A percentile compares a stretch with the other conserved stretches of the same genome.
These are phyloP conservation scores for Incumbomyces lentus DNA, from an alignment of 2,329 filamentous ascomycete genomes.

Conservation along the genomic window DNA sequence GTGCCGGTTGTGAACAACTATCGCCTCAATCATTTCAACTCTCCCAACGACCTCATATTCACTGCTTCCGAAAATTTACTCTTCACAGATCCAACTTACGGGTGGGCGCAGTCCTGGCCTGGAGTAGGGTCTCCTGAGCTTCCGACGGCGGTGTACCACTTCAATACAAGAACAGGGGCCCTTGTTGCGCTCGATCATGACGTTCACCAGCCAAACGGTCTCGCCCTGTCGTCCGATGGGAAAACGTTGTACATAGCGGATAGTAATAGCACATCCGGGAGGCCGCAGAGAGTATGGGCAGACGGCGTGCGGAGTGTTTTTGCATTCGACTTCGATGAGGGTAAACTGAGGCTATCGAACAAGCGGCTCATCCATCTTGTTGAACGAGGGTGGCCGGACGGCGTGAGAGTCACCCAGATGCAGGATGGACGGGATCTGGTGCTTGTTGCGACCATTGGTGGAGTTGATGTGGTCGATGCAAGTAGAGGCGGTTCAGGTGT, in stretches of 20 bases:
- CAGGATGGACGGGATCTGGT: background rate
- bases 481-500: background rate
- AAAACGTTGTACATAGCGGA: constrained; percentile 30
- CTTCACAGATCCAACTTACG: constrained; percentile 6
- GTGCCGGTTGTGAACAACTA: constrained; percentile 6
- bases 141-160: background rate
- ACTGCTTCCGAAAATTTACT: background rate
- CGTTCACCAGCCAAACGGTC: background rate
- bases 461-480: constrained; percentile 5
- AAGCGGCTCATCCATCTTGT: background rate
- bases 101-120: constrained; percentile 1
- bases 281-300: background rate
- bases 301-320: constrained; percentile 1
- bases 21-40: constrained; percentile 2
- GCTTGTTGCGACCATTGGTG: constrained; percentile 1
- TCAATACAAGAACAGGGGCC: background rate
- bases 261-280: background rate
- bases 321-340: constrained; percentile 6
- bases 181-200: background rate
- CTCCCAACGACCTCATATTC: constrained; percentile 8
- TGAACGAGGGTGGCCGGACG: constrained; percentile 5
- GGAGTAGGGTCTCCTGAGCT: constrained; percentile 2
- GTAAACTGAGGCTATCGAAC: background rate
- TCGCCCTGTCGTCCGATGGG: constrained; percentile 29
- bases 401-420: background rate